Percentiles rank a stretch among this genome's conserved stretches.
These are phyloP conservation scores for Phytophthora hibernalis DNA, from an alignment of 352 stramenopile genomes.

Conservation along the genomic window DNA sequence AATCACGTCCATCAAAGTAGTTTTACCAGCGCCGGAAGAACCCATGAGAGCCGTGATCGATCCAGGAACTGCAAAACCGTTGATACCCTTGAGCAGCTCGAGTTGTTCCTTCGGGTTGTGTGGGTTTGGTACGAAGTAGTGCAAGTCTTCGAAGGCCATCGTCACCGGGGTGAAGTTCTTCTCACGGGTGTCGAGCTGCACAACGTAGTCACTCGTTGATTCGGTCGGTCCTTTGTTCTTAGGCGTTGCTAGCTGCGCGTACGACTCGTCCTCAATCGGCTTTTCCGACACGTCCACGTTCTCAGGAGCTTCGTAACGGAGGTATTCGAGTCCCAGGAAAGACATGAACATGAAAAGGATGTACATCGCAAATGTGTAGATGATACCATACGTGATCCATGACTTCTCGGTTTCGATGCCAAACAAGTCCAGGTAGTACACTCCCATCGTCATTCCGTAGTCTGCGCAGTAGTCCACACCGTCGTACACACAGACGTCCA, in stretches of 20 bases:
- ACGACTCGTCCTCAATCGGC: constrained; percentile 18
- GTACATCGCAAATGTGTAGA: constrained; percentile 25
- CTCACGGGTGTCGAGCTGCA: constrained; percentile 1
- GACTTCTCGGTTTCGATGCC: constrained; percentile 47
- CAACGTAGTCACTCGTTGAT: not conserved
- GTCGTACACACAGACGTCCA: constrained; percentile 48
- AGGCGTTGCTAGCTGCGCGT: constrained; percentile 2
- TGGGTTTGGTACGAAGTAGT: constrained; percentile 25
- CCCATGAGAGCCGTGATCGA: constrained; percentile 62
- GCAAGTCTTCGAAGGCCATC: constrained; percentile 42
- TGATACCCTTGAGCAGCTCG: constrained; percentile 50
- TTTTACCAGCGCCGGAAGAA: constrained; percentile 47
- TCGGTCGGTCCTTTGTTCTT: not conserved
- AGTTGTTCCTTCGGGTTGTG: constrained; percentile 28
- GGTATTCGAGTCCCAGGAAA: constrained; percentile 16
- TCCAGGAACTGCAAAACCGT: constrained; percentile 45
- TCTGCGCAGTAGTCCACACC: constrained; percentile 50
- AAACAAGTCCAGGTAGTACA: constrained; percentile 54
- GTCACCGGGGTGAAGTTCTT: constrained; percentile 42
- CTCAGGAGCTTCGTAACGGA: constrained; percentile 25
- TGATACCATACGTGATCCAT: constrained; percentile 48
- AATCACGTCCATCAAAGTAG: constrained; percentile 88
- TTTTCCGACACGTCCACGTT: constrained; percentile 34
- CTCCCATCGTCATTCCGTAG: constrained; percentile 36
- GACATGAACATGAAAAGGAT: constrained; percentile 47